Conservation (phyloP, 202 grass and related monocot genomes). For the Saccharum hybrid region DNA sequence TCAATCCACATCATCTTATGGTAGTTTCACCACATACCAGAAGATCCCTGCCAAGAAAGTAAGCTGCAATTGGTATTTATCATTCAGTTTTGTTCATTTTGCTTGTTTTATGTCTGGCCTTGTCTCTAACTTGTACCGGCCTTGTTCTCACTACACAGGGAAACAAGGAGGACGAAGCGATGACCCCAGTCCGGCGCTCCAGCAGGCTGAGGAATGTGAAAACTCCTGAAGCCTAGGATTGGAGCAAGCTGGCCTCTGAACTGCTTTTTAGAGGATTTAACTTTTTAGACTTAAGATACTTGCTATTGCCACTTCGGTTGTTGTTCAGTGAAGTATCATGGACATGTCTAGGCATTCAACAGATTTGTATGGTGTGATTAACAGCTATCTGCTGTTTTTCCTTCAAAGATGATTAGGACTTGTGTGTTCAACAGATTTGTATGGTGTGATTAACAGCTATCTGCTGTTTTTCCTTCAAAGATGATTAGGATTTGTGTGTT, state of each 20-base stretch:
- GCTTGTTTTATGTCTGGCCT: not conserved
- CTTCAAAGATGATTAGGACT: slow-evolving; percentile 9
- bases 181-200: slow-evolving; percentile 84
- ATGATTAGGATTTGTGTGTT: no score
- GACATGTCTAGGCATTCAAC: slow-evolving; percentile 1
- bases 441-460: no score
- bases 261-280: slow-evolving; percentile 37
- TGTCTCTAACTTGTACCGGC: not conserved
- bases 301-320: slow-evolving; percentile 35
- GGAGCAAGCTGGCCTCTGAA: slow-evolving; percentile 8
- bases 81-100: not conserved
- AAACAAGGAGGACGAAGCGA: slow-evolving; percentile 69
- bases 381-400: slow-evolving; percentile 69
- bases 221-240: slow-evolving; percentile 50
- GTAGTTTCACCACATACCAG: slow-evolving; percentile 83
- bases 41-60: slow-evolving; percentile 85
- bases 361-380: slow-evolving; percentile 35
- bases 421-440: no score
- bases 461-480: no score
- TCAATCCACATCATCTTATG: slow-evolving; percentile 65
- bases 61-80: slow-evolving; percentile 27
- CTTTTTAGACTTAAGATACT: slow-evolving; percentile 43
- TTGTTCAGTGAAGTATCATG: not conserved
- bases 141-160: slow-evolving; percentile 48
- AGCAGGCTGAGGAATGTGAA: slow-evolving; percentile 67